phyloP scores from a whole-genome alignment of 2,329 filamentous ascomycete species.

The Microdochium bolleyi region DNA sequence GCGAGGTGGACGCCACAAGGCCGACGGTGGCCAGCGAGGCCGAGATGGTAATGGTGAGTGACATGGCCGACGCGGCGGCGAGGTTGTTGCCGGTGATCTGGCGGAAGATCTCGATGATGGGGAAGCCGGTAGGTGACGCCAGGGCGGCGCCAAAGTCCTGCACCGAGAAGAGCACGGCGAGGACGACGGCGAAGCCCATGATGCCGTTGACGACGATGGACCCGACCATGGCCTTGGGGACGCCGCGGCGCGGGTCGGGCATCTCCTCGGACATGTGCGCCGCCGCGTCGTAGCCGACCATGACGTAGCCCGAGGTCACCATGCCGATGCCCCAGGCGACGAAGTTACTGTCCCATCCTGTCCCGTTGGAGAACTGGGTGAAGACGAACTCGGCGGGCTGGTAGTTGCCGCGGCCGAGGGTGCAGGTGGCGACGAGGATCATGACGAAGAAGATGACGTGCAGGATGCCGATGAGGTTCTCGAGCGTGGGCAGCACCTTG shows the following conservation, averaged over 20 bases:
- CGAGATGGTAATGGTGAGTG: not conserved
- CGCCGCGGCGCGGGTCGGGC: conserved; percentile 21
- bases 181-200: conserved; percentile 28
- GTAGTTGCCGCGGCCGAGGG: conserved; percentile 24
- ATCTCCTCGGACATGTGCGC: conserved; percentile 33
- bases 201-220: conserved; percentile 31
- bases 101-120: conserved; percentile 21
- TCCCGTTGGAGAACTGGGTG: conserved; percentile 33
- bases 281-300: conserved; percentile 19
- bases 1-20: conserved; percentile 1
- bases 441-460: conserved; percentile 29
- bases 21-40: conserved; percentile 4
- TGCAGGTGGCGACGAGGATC: conserved; percentile 28
- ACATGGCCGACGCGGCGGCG: conserved; percentile 1
- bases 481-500: not conserved
- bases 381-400: conserved; percentile 33
- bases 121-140: conserved; percentile 15
- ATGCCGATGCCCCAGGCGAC: conserved; percentile 38
- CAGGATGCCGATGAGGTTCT: not conserved
- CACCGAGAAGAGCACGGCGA: conserved; percentile 29
- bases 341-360: conserved; percentile 33
- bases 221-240: conserved; percentile 15
- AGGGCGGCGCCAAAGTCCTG: not conserved
- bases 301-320: conserved; percentile 26
- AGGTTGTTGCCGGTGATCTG: conserved; percentile 18